Evolutionary conservation across 495 filamentous ascomycete genomes (phyloP).

Genomic region (Ramalina intermedia): DNA sequence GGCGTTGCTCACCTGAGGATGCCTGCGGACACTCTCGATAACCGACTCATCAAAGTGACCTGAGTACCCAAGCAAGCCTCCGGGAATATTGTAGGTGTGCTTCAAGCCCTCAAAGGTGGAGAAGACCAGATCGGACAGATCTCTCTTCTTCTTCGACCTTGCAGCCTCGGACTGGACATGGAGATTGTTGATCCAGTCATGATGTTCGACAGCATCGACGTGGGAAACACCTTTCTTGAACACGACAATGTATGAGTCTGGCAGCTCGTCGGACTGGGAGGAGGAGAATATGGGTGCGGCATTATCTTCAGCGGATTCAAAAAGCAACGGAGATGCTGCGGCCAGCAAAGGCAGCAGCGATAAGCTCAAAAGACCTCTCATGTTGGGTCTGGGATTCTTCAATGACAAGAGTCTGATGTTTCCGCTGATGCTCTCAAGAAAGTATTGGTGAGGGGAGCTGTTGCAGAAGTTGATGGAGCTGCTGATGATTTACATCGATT

Average conservation of each 20-base stretch:
- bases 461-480: too few relatives aligned
- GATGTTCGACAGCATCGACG: conserved; percentile 55
- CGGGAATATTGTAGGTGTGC: conserved; percentile 87
- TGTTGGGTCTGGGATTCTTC: conserved; percentile 19
- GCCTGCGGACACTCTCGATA: conserved; percentile 86
- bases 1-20: conserved; percentile 78
- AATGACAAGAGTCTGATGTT: too few relatives aligned
- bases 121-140: conserved; percentile 69
- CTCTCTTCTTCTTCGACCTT: conserved; percentile 58
- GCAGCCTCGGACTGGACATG: conserved; percentile 43
- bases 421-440: too few relatives aligned
- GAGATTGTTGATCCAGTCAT: conserved; percentile 83
- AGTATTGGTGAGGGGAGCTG: too few relatives aligned
- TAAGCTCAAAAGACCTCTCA: conserved; percentile 60
- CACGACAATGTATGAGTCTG: conserved; percentile 91
- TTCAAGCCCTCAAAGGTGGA: conserved; percentile 69
- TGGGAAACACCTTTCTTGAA: conserved; percentile 89
- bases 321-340: conserved; percentile 60
- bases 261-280: conserved; percentile 55
- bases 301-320: conserved; percentile 70
- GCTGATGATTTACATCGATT: too few relatives aligned
- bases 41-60: conserved; percentile 89
- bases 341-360: conserved; percentile 49
- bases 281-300: conserved; percentile 82
- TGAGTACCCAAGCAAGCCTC: conserved; percentile 73